Percentiles rank a stretch among this genome's conserved stretches.
These are phyloP conservation scores for Candida nemodendra DNA, from an alignment of 805 yeast genomes.

Conservation along the genomic window DNA sequence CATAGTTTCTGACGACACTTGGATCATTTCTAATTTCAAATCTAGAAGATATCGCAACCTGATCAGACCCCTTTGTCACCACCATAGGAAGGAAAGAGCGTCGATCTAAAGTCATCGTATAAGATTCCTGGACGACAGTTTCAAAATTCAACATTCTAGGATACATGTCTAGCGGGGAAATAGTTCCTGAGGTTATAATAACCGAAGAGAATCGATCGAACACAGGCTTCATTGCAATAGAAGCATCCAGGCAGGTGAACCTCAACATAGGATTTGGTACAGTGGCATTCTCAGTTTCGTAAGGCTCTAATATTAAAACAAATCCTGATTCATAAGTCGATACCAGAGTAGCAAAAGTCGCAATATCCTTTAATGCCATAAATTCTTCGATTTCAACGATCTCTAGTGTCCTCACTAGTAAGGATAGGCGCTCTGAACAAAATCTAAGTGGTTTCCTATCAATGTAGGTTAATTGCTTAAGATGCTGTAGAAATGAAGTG, in stretches of 20 bases:
- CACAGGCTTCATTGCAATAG: constrained; percentile 95
- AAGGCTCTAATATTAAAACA: constrained; percentile 88
- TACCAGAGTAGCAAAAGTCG: constrained; percentile 93
- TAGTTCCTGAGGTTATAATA: constrained; percentile 95
- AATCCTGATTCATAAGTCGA: constrained; percentile 95
- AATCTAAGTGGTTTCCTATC: constrained; percentile 89
- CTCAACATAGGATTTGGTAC: constrained; percentile 96
- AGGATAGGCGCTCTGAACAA: constrained; percentile 87
- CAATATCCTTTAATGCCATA: constrained; percentile 89
- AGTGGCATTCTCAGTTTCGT: constrained; percentile 87
- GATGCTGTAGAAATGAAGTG: constrained; percentile 83
- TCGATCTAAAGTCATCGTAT: constrained; percentile 92
- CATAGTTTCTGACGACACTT: constrained; percentile 95
- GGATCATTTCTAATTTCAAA: constrained; percentile 98
- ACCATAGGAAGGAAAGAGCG: constrained; percentile 92
- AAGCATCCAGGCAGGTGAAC: constrained; percentile 94
- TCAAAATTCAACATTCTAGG: constrained; percentile 95
- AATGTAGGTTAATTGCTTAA: constrained; percentile 89
- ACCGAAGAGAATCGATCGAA: constrained; percentile 91
- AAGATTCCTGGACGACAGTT: constrained; percentile 91
- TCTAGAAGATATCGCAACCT: constrained; percentile 93
- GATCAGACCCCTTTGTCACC: constrained; percentile 97
- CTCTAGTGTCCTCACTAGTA: constrained; percentile 86
- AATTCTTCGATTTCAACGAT: constrained; percentile 87
- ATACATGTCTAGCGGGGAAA: constrained; percentile 97